phyloP scores from a whole-genome alignment of 139 green algal genomes.

The Penium margaritaceum region DNA sequence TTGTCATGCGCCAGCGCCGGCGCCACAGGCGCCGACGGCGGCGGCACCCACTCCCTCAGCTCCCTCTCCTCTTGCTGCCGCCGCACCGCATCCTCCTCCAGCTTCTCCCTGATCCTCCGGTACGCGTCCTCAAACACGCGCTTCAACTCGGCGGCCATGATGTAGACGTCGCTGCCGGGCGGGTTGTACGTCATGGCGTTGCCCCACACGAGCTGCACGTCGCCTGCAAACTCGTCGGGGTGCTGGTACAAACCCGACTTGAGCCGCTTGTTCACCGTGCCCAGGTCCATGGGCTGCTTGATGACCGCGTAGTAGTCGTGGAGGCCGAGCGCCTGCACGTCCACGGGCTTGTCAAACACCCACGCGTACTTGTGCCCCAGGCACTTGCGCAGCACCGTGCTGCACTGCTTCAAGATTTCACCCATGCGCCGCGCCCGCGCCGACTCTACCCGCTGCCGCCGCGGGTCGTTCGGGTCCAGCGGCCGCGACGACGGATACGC shows the following conservation, averaged over 20 bases:
- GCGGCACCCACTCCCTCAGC: not conserved
- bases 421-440: conserved; percentile 23
- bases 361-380: conserved; percentile 66
- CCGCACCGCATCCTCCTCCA: conserved; percentile 50
- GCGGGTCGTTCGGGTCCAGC: conserved; percentile 11
- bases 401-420: conserved; percentile 34
- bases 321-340: conserved; percentile 57
- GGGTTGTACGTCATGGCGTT: conserved; percentile 79
- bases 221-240: conserved; percentile 53
- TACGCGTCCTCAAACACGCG: conserved; percentile 63
- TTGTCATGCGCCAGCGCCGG: too few species aligned
- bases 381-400: conserved; percentile 5
- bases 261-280: conserved; percentile 35
- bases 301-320: conserved; percentile 68
- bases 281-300: conserved; percentile 54
- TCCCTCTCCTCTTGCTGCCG: conserved; percentile 49
- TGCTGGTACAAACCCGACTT: conserved; percentile 54
- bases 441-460: conserved; percentile 16
- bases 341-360: conserved; percentile 75
- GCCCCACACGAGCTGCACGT: conserved; percentile 66
- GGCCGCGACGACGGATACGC: too few species aligned
- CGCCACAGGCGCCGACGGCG: not conserved
- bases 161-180: conserved; percentile 65
- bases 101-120: conserved; percentile 40
- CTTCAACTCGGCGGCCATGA: conserved; percentile 65